These are phyloP conservation scores for Yarrowia galli DNA, from an alignment of 1,139 yeast genomes.

Conservation along the genomic window DNA sequence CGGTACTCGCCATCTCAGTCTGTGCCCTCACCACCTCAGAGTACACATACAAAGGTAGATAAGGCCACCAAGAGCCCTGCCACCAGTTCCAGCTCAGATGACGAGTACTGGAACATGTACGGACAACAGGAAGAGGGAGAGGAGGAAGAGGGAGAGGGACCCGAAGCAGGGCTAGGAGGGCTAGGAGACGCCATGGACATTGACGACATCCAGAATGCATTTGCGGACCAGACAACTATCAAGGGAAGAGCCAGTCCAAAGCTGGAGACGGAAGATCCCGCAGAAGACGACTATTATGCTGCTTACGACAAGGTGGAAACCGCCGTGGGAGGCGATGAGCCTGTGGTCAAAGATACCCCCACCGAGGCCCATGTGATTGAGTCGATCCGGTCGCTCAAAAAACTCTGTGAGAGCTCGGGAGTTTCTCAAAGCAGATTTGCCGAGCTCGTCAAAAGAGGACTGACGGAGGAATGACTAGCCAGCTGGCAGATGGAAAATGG, in stretches of 20 bases:
- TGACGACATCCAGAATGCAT: neutral
- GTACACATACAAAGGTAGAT: neutral
- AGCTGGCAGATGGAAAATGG: constrained; percentile 20
- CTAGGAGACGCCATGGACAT: constrained; percentile 4
- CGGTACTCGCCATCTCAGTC: constrained; percentile 7
- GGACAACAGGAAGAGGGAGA: constrained; percentile 41
- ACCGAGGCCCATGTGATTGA: constrained; percentile 30
- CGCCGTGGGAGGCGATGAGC: constrained; percentile 7
- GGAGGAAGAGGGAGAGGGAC: constrained; percentile 20
- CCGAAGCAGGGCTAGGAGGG: no score
- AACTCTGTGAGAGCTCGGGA: constrained; percentile 28
- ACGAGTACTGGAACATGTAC: constrained; percentile 40
- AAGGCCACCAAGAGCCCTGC: neutral
- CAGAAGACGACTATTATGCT: constrained; percentile 35
- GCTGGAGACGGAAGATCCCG: neutral
- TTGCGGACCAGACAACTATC: constrained; percentile 2
- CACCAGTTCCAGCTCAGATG: constrained; percentile 27
- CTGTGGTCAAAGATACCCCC: neutral
- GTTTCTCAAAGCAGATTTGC: constrained; percentile 28
- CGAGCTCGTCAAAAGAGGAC: constrained; percentile 28
- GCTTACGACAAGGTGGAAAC: constrained; percentile 37
- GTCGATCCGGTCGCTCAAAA: constrained; percentile 11
- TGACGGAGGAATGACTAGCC: constrained; percentile 11
- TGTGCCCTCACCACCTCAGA: constrained; percentile 20
- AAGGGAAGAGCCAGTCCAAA: constrained; percentile 15